Conservation (phyloP, 2,329 filamentous ascomycete species). For the Colletotrichum viniferum region DNA sequence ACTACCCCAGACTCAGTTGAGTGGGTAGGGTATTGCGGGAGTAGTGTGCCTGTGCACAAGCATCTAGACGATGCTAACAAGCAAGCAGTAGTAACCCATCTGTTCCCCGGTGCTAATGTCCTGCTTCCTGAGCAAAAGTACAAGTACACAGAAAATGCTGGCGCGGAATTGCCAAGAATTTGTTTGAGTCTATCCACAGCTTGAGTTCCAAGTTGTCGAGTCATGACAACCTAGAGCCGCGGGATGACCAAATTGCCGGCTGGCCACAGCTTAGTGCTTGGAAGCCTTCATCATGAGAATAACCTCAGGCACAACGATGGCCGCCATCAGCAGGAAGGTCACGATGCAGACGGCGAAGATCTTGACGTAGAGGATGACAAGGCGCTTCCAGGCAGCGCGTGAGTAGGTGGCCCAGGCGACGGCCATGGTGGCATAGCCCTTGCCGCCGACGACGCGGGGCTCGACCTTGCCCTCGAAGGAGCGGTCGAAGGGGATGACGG, state of each 20-base stretch:
- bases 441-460: conserved; percentile 75
- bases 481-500: conserved; percentile 89
- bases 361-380: conserved; percentile 79
- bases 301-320: conserved; percentile 57
- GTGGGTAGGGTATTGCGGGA: not conserved
- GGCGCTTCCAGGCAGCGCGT: conserved; percentile 71
- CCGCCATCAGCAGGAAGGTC: conserved; percentile 48
- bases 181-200: not conserved
- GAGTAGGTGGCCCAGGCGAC: conserved; percentile 84
- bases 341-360: conserved; percentile 60
- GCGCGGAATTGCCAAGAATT: not conserved
- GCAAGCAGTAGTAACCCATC: not conserved
- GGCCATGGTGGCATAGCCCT: conserved; percentile 70
- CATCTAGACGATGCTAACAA: not conserved
- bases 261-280: not conserved
- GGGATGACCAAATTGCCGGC: not conserved
- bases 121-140: not conserved
- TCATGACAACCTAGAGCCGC: not conserved
- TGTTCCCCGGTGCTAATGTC: not conserved
- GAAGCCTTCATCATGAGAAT: conserved; percentile 40
- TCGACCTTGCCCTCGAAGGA: conserved; percentile 79
- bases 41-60: not conserved
- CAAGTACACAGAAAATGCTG: not conserved
- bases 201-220: not conserved
- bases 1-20: not conserved